Evolutionary conservation across 163 green algal species (phyloP).

Genomic region (Smithsoniella earleae): DNA sequence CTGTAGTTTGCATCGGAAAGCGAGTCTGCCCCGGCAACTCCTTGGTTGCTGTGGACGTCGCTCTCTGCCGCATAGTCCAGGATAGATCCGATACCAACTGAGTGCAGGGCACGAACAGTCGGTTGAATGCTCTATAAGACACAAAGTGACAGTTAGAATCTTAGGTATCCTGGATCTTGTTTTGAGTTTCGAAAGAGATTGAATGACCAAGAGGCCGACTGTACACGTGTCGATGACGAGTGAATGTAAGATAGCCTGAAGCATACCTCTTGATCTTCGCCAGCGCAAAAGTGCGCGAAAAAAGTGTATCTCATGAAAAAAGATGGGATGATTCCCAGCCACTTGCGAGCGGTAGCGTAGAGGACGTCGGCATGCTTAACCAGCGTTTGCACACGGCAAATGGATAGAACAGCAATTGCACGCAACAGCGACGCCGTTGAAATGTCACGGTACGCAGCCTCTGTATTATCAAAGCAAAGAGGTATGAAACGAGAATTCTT

Average conservation of each 20-base stretch:
- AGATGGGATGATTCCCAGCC: slow-evolving; percentile 46
- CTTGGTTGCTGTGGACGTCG: slow-evolving; percentile 48
- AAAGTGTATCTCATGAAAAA: slow-evolving; percentile 58
- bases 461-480: slow-evolving; percentile 28
- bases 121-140: slow-evolving; percentile 43
- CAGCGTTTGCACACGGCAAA: slow-evolving; percentile 43
- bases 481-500: slow-evolving; percentile 24
- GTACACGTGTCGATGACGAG: too few relatives aligned
- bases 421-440: slow-evolving; percentile 34
- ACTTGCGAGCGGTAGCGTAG: slow-evolving; percentile 35
- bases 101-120: slow-evolving; percentile 44
- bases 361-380: slow-evolving; percentile 49
- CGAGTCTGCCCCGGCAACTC: background rate
- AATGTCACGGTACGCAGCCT: slow-evolving; percentile 21
- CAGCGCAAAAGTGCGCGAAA: slow-evolving; percentile 59
- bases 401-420: slow-evolving; percentile 43
- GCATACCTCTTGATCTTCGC: slow-evolving; percentile 33
- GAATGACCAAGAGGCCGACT: too few relatives aligned
- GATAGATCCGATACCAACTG: slow-evolving; percentile 59
- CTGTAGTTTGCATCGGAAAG: slow-evolving; percentile 20
- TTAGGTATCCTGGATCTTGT: too few relatives aligned
- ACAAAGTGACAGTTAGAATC: background rate
- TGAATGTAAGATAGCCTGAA: too few relatives aligned
- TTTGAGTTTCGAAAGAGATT: too few relatives aligned
- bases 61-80: slow-evolving; percentile 84